Conservation (phyloP, 768 basidiomycete genomes). For the Boletus subcaerulescens region DNA sequence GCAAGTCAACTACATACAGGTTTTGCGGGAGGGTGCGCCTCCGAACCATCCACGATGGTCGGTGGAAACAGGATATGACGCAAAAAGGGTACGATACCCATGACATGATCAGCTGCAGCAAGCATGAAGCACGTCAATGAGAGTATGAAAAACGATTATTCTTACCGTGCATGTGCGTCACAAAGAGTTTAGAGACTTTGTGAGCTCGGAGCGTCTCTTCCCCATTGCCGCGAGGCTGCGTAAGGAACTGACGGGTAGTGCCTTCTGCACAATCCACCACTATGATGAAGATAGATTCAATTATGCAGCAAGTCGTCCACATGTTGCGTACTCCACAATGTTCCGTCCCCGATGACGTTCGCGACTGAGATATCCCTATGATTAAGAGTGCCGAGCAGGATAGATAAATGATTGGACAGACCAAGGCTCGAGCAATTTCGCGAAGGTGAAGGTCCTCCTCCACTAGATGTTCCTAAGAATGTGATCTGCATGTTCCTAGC, state of each 20-base stretch:
- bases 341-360: slow-evolving; percentile 50
- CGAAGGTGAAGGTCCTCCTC: slow-evolving; percentile 70
- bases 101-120: slow-evolving; percentile 62
- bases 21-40: slow-evolving; percentile 9
- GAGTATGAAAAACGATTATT: background rate
- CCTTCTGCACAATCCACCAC: slow-evolving; percentile 88
- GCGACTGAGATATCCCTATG: slow-evolving; percentile 37
- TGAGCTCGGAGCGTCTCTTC: slow-evolving; percentile 38
- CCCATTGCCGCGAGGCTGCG: slow-evolving; percentile 42
- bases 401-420: slow-evolving; percentile 3
- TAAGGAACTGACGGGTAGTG: slow-evolving; percentile 63
- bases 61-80: slow-evolving; percentile 55
- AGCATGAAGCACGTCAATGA: background rate
- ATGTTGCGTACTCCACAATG: slow-evolving; percentile 61
- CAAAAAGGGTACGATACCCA: slow-evolving; percentile 69
- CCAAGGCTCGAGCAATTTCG: slow-evolving; percentile 72
- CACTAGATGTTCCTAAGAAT: slow-evolving; percentile 75
- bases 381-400: background rate
- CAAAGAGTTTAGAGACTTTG: slow-evolving; percentile 65
- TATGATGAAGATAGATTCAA: slow-evolving; percentile 25
- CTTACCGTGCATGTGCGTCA: slow-evolving; percentile 82
- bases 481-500: slow-evolving; percentile 50
- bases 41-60: slow-evolving; percentile 15
- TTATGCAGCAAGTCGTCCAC: background rate
- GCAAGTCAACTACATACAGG: slow-evolving; percentile 4